Evolutionary conservation across 768 basidiomycete species (phyloP), one percentile per base, ranked within the genome.

Genomic region (Myochromella boudieri): DNA sequence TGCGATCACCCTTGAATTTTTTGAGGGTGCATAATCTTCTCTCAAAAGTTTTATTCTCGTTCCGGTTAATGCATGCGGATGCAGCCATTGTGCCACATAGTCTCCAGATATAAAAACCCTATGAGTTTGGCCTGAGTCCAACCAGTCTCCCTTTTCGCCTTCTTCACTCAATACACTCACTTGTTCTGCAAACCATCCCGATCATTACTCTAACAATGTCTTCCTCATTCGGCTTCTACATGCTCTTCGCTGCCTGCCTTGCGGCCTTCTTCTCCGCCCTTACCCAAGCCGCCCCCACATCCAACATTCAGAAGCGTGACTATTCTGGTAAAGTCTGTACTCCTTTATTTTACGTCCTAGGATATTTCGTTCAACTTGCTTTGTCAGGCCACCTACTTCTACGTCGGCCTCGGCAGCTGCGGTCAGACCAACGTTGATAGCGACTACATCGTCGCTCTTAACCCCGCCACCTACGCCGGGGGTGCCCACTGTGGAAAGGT

Each of bases 361-460:
- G 7, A 34, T 6, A n/a, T 26, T 33, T 22, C 18, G 10, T 18
- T 15, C 26, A 45, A 14, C 15, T 39, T 21, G 24, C 14, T 21
- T 22, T 6, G 4, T 14, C 25, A 58, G 57, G 57, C 56, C 6
- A 58, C 57, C 6, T 60, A 48, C 28, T 60, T 58, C 33, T 26
- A 53, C n/a, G 60, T 61, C 33, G 60, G 60, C 37, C 52, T 61
- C 20, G 60, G 60, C 31, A 54, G 47, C 44, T 61, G 60, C 34
- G 58, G 58, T 14, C 15, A 54, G 41, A 52, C 51, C 6, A 61
- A 58, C 32, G 47, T 55, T 17, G 47, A 59, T 31, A 48, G 38
- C 45, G 60, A 61, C 54, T 55, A 49, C 31, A 58, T 61, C 26
- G 60, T 61, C n/a, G 60, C 58, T 11, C 54, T 61, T 15, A 54